Evolutionary conservation across 352 stramenopile genomes (phyloP).

Genomic region (Phytophthora sansomeana): DNA sequence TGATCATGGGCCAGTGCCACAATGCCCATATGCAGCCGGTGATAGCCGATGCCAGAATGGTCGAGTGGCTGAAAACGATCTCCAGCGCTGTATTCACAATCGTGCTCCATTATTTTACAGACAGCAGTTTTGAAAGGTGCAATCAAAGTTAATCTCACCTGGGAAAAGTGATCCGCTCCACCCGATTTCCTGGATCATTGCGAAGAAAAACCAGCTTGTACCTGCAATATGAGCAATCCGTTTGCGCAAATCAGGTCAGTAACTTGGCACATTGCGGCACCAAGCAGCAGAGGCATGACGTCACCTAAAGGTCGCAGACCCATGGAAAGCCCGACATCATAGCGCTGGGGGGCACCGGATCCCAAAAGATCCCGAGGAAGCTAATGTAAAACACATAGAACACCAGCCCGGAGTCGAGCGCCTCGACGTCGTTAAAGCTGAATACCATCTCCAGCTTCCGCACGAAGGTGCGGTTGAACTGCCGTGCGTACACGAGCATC

Average conservation of each 20-base stretch:
- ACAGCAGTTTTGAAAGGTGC: neutral
- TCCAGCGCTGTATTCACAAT: conserved; percentile 69
- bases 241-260: conserved; percentile 12
- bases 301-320: conserved; percentile 66
- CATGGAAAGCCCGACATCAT: conserved; percentile 84
- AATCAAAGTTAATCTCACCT: conserved; percentile 47
- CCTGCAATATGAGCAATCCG: conserved; percentile 44
- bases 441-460: conserved; percentile 89
- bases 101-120: neutral
- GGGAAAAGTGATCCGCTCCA: conserved; percentile 90
- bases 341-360: conserved; percentile 83
- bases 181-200: conserved; percentile 84
- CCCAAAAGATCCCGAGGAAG: conserved; percentile 87
- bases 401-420: conserved; percentile 83
- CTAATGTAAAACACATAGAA: conserved; percentile 91
- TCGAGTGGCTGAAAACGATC: conserved; percentile 89
- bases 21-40: conserved; percentile 86
- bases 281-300: neutral
- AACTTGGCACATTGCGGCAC: neutral
- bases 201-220: conserved; percentile 88
- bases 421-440: conserved; percentile 89
- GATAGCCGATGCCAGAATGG: conserved; percentile 86
- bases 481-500: conserved; percentile 8
- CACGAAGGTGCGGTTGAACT: conserved; percentile 90
- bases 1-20: conserved; percentile 91